A percentile compares a stretch with the other conserved stretches of the same genome.
Evolutionary conservation across 768 basidiomycete species (phyloP).

Genomic region (Calocybe cyanea): DNA sequence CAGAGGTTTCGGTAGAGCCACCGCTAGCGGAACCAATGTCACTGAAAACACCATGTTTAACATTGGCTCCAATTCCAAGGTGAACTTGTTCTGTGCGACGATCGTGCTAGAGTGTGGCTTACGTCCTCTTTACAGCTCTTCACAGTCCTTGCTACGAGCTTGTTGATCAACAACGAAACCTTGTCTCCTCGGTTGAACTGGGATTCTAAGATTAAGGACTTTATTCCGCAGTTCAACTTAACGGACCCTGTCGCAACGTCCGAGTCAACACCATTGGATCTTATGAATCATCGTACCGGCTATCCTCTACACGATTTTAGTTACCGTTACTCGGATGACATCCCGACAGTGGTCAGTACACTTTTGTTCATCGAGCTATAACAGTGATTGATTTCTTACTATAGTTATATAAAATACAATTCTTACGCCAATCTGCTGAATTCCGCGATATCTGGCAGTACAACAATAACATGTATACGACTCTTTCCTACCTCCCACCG

Average conservation of each 20-base stretch:
- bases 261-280: conserved; percentile 21
- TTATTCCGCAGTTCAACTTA: conserved; percentile 21
- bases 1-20: conserved; percentile 27
- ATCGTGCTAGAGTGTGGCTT: neutral
- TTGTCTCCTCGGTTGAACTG: conserved; percentile 21
- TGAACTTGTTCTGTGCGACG: neutral
- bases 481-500: conserved; percentile 20
- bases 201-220: conserved; percentile 20
- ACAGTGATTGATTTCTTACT: neutral
- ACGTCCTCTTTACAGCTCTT: conserved; percentile 17
- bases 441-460: neutral
- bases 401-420: neutral
- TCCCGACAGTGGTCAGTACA: neutral
- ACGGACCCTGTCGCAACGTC: conserved; percentile 20
- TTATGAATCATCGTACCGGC: conserved; percentile 25
- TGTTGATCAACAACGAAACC: conserved; percentile 23
- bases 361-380: conserved; percentile 18
- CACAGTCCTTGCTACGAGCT: conserved; percentile 19
- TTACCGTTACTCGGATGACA: conserved; percentile 1
- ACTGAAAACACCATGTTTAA: conserved; percentile 23
- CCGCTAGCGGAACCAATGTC: conserved; percentile 18
- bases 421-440: neutral
- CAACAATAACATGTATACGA: conserved; percentile 22
- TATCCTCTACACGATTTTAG: conserved; percentile 22
- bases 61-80: conserved; percentile 31